These are phyloP conservation scores for Ulota crispa DNA, from an alignment of 225 moss, liverwort and hornwort genomes.

Conservation along the genomic window DNA sequence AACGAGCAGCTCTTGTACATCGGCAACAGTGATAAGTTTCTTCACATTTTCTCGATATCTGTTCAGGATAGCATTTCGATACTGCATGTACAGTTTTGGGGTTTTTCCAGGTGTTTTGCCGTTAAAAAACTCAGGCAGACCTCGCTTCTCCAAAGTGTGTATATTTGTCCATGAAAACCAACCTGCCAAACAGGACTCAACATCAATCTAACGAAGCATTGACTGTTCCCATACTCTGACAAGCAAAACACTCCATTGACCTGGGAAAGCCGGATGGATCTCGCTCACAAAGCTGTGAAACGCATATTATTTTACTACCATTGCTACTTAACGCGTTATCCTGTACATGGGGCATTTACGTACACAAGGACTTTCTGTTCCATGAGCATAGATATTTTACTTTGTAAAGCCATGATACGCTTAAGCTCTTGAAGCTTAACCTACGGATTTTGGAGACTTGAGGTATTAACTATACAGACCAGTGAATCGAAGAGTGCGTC, in stretches of 20 bases:
- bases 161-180: conserved; percentile 94
- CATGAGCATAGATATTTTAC: not conserved
- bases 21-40: conserved; percentile 56
- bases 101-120: conserved; percentile 74
- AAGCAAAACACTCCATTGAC: not conserved
- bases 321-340: not conserved
- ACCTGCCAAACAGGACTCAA: conserved; percentile 51
- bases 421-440: conserved; percentile 12
- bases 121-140: conserved; percentile 83
- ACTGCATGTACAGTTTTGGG: conserved; percentile 69
- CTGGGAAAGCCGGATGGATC: not conserved
- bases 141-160: conserved; percentile 74
- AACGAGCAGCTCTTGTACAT: conserved; percentile 63
- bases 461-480: not conserved
- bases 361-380: not conserved
- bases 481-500: not conserved
- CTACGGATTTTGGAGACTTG: not conserved
- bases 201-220: not conserved
- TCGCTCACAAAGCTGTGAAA: conserved; percentile 8
- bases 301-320: conserved; percentile 5
- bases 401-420: not conserved
- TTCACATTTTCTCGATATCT: conserved; percentile 84
- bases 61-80: conserved; percentile 71
- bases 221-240: conserved; percentile 10
- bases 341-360: conserved; percentile 14